Conservation (phyloP, 176 grass and related monocot genomes). For the Pontederia crassipes region DNA sequence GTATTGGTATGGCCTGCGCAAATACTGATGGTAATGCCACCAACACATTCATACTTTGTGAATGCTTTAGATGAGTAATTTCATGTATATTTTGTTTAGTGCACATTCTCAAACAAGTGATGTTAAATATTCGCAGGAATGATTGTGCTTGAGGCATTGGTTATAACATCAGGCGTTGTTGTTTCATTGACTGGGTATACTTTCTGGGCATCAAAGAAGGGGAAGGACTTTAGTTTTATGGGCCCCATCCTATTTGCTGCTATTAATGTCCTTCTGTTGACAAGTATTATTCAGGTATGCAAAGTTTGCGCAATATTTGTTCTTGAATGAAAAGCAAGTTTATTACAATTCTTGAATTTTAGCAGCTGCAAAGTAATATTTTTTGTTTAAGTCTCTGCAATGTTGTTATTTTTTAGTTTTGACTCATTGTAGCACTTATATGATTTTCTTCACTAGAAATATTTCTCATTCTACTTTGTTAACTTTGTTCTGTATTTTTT, state of each 20-base stretch:
- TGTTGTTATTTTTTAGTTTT: no score
- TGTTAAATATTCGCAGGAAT: constrained; percentile 44
- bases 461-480: no score
- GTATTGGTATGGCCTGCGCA: constrained; percentile 87
- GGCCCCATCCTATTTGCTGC: constrained; percentile 64
- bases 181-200: constrained; percentile 81
- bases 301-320: no score
- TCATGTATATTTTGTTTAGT: background rate
- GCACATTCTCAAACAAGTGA: constrained; percentile 3
- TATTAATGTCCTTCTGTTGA: constrained; percentile 68
- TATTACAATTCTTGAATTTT: no score
- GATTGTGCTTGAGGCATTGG: constrained; percentile 92
- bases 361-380: no score
- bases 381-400: no score
- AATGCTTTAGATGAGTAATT: background rate
- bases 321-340: no score
- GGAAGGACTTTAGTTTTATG: constrained; percentile 86
- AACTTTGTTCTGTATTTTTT: no score
- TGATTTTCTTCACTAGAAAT: no score
- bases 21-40: constrained; percentile 68
- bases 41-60: background rate
- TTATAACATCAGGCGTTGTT: constrained; percentile 82
- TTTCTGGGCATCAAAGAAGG: constrained; percentile 98
- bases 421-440: no score
- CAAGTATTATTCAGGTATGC: constrained; percentile 80